Conservation (phyloP, 495 filamentous ascomycete species). For the Neurospora tetrasperma region DNA sequence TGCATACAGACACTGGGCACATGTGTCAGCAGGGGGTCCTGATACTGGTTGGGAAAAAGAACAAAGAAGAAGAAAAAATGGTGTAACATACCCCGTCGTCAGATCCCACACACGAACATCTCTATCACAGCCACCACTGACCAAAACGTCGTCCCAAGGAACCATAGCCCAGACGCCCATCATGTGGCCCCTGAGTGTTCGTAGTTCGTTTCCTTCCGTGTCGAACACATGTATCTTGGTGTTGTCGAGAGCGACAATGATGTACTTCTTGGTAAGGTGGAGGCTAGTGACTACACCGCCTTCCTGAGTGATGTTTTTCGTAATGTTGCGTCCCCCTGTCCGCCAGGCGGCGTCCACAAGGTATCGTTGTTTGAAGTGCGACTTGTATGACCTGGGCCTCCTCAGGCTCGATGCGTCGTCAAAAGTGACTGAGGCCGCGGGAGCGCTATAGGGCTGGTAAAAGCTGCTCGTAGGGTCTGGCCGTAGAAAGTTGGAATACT, state of each 20-base stretch:
- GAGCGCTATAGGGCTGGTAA: neutral
- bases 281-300: conserved; percentile 94
- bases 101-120: conserved; percentile 98
- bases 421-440: conserved; percentile 24
- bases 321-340: conserved; percentile 67
- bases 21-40: conserved; percentile 15
- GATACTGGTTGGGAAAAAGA: neutral
- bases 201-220: conserved; percentile 75
- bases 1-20: conserved; percentile 53
- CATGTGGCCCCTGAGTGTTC: conserved; percentile 85
- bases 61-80: neutral
- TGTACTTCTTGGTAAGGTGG: conserved; percentile 89
- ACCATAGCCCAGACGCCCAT: conserved; percentile 99
- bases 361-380: conserved; percentile 94
- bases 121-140: conserved; percentile 92
- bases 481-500: conserved; percentile 11
- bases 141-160: conserved; percentile 89
- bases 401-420: conserved; percentile 27
- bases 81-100: conserved; percentile 67
- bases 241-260: conserved; percentile 94
- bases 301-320: conserved; percentile 83
- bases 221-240: conserved; percentile 98
- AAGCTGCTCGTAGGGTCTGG: conserved; percentile 9
- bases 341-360: conserved; percentile 96
- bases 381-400: conserved; percentile 63